Evolutionary conservation across 176 grass and related monocot species (phyloP).

Genomic region (Tillandsia leiboldiana): DNA sequence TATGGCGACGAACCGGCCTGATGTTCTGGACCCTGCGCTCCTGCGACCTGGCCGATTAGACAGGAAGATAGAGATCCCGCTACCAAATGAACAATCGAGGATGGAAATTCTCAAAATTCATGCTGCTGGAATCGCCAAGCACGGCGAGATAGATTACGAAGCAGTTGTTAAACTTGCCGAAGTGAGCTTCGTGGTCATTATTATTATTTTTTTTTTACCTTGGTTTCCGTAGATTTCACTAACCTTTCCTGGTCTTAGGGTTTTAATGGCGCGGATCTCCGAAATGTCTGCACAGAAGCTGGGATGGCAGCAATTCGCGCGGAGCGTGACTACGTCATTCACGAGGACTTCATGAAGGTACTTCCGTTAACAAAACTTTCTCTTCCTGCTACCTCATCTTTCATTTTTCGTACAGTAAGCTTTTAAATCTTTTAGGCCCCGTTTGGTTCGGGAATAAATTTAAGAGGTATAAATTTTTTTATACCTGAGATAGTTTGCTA

Average conservation of each 20-base stretch:
- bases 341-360: slow-evolving; percentile 99
- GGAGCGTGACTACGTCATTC: slow-evolving; percentile 81
- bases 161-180: slow-evolving; percentile 90
- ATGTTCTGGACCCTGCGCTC: slow-evolving; percentile 83
- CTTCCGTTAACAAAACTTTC: background rate
- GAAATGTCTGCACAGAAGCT: slow-evolving; percentile 91
- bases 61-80: slow-evolving; percentile 88
- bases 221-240: background rate
- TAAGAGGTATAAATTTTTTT: too few species aligned
- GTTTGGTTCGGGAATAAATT: too few species aligned
- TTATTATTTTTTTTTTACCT: background rate
- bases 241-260: slow-evolving; percentile 29
- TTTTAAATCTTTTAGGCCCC: too few species aligned
- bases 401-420: too few species aligned
- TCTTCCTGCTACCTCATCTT: background rate
- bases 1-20: slow-evolving; percentile 87
- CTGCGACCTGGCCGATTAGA: slow-evolving; percentile 81
- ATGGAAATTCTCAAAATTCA: slow-evolving; percentile 96
- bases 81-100: slow-evolving; percentile 79
- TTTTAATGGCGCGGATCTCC: slow-evolving; percentile 82
- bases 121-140: slow-evolving; percentile 80
- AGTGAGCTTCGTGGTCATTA: slow-evolving; percentile 16
- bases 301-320: slow-evolving; percentile 86
- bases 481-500: too few species aligned
- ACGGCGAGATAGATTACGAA: slow-evolving; percentile 90